Percentiles rank a stretch among this genome's conserved stretches.
These are phyloP conservation scores for Claviceps africana DNA, from an alignment of 2,329 filamentous ascomycete genomes.

Conservation along the genomic window DNA sequence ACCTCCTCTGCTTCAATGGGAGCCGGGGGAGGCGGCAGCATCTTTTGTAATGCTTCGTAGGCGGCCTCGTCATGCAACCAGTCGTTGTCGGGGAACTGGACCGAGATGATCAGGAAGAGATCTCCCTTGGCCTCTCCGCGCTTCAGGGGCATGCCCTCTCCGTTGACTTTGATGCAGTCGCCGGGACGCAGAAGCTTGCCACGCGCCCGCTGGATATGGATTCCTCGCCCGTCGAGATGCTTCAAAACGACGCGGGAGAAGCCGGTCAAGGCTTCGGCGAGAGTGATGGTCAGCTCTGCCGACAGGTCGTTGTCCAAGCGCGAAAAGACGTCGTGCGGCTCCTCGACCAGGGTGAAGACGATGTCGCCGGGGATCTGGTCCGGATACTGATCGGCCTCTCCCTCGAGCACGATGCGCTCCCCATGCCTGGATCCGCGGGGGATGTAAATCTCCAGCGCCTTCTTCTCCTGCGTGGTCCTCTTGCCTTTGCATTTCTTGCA, in stretches of 20 bases:
- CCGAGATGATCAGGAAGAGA: slow-evolving; percentile 71
- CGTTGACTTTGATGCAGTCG: slow-evolving; percentile 70
- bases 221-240: slow-evolving; percentile 86
- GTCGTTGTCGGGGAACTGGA: slow-evolving; percentile 77
- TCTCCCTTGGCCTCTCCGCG: slow-evolving; percentile 72
- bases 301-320: slow-evolving; percentile 74
- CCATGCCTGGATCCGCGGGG: slow-evolving; percentile 75
- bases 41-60: slow-evolving; percentile 55
- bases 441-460: slow-evolving; percentile 92
- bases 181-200: slow-evolving; percentile 73
- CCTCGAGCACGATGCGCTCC: slow-evolving; percentile 78
- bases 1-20: slow-evolving; percentile 57
- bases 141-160: slow-evolving; percentile 93
- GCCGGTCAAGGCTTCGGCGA: slow-evolving; percentile 73
- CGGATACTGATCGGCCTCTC: slow-evolving; percentile 85
- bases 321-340: slow-evolving; percentile 67
- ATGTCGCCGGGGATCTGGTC: slow-evolving; percentile 87
- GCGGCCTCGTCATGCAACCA: slow-evolving; percentile 64
- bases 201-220: slow-evolving; percentile 63
- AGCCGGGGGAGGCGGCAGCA: slow-evolving; percentile 53
- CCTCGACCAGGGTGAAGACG: slow-evolving; percentile 74
- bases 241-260: slow-evolving; percentile 84
- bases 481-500: slow-evolving; percentile 99
- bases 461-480: slow-evolving; percentile 73
- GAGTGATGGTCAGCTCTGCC: slow-evolving; percentile 64